Conservation (phyloP, 2,329 filamentous ascomycete species). For the Cladosporium sp. region DNA sequence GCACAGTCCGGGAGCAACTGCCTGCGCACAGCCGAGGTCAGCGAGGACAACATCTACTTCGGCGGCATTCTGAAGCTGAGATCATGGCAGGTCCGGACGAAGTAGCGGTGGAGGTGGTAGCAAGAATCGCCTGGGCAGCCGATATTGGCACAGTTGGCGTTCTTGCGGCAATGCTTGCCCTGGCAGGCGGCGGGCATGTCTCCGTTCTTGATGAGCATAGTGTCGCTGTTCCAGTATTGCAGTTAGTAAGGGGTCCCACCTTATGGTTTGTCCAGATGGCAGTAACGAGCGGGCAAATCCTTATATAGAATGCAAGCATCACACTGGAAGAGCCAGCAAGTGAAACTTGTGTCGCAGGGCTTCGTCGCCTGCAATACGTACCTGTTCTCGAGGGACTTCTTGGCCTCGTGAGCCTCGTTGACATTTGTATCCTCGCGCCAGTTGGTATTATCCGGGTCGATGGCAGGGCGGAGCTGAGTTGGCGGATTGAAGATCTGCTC, state of each 20-base stretch:
- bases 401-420: background rate
- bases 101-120: background rate
- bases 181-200: background rate
- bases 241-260: background rate
- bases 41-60: too few species aligned
- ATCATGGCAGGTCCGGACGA: background rate
- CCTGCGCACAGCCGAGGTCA: too few species aligned
- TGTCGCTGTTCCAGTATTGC: too few species aligned
- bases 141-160: background rate
- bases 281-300: background rate
- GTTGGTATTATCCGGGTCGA: background rate
- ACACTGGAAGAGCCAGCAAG: background rate
- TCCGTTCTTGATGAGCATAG: background rate
- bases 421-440: background rate
- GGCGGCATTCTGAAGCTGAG: background rate
- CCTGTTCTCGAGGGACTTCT: background rate
- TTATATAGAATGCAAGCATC: background rate
- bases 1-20: too few species aligned
- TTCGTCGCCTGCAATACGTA: background rate
- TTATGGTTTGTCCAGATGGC: background rate
- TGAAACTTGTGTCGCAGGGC: too few species aligned
- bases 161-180: background rate
- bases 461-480: background rate
- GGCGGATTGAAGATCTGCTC: conserved; percentile 1
- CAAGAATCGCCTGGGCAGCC: background rate